Percentiles rank a stretch among this genome's conserved stretches.
Conservation (phyloP, 257 asterid species). For the Forsythia viridissima region DNA sequence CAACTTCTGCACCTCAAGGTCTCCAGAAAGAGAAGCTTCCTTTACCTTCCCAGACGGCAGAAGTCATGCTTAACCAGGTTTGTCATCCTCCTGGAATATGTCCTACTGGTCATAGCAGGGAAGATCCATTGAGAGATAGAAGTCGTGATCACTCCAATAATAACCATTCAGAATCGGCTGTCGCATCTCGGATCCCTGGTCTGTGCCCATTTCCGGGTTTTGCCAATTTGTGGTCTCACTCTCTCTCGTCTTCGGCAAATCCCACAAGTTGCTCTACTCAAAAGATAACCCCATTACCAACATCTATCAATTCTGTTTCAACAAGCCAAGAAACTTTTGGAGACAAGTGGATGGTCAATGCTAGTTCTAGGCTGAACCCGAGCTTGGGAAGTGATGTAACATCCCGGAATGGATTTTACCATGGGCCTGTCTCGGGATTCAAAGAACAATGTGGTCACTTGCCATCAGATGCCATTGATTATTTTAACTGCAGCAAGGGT, state of each 20-base stretch:
- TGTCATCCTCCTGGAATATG: conserved; percentile 34
- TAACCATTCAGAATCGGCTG: conserved; percentile 42
- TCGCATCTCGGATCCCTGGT: conserved; percentile 45
- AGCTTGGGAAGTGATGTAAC: conserved; percentile 30
- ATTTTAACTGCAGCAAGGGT: conserved; percentile 38
- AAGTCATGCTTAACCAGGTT: conserved; percentile 40
- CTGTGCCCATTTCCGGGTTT: conserved; percentile 46
- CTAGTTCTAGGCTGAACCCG: conserved; percentile 37
- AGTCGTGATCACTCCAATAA: conserved; percentile 32
- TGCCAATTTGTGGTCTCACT: conserved; percentile 50
- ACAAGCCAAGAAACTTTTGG: conserved; percentile 38
- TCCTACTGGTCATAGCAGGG: conserved; percentile 46
- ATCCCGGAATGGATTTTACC: conserved; percentile 46
- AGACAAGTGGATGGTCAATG: conserved; percentile 49
- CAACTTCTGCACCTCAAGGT: conserved; percentile 34
- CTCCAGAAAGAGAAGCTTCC: conserved; percentile 46
- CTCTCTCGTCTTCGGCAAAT: conserved; percentile 61
- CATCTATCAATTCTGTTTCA: conserved; percentile 49
- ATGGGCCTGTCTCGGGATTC: conserved; percentile 61
- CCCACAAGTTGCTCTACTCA: conserved; percentile 52
- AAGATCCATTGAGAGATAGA: conserved; percentile 53
- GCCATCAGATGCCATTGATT: conserved; percentile 36
- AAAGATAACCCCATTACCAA: conserved; percentile 40
- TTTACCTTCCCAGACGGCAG: conserved; percentile 39
- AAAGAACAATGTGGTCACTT: conserved; percentile 38